Conservation (phyloP, 2,329 filamentous ascomycete genomes). For the Alternaria burnsii region DNA sequence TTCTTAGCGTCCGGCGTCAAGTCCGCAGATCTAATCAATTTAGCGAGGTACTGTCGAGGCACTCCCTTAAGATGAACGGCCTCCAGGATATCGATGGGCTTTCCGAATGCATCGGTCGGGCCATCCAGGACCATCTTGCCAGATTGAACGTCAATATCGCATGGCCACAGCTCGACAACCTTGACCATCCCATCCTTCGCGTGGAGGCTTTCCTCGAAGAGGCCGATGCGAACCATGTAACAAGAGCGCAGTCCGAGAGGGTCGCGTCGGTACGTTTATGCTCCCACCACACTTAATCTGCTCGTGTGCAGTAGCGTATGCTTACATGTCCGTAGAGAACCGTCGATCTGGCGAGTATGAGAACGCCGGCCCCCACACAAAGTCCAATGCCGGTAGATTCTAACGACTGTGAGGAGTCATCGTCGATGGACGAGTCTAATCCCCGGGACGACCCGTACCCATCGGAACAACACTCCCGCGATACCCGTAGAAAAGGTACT, state of each 20-base stretch:
- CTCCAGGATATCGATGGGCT: conserved; percentile 37
- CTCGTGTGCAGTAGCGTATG: conserved; percentile 5
- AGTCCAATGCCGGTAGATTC: conserved; percentile 25
- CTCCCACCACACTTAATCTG: background rate
- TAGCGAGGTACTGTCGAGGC: background rate
- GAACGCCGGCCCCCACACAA: conserved; percentile 33
- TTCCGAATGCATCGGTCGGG: conserved; percentile 40
- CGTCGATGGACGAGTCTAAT: conserved; percentile 13
- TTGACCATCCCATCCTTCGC: conserved; percentile 38
- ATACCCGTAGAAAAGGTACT: conserved; percentile 35
- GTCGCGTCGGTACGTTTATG: conserved; percentile 39
- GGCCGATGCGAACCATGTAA: conserved; percentile 18
- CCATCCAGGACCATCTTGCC: conserved; percentile 42
- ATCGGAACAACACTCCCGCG: conserved; percentile 8
- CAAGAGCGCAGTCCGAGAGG: conserved; percentile 29
- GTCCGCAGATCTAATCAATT: background rate
- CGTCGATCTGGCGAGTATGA: conserved; percentile 35
- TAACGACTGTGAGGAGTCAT: conserved; percentile 15
- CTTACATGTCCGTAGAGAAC: conserved; percentile 31
- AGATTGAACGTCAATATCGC: conserved; percentile 31
- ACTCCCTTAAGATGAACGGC: conserved; percentile 21
- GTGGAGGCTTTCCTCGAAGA: conserved; percentile 47
- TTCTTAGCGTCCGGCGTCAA: conserved; percentile 8
- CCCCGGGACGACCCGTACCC: conserved; percentile 10
- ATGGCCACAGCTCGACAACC: conserved; percentile 37